phyloP scores from a whole-genome alignment of 805 yeast species.

The Kregervanrija pseudodelftensis region DNA sequence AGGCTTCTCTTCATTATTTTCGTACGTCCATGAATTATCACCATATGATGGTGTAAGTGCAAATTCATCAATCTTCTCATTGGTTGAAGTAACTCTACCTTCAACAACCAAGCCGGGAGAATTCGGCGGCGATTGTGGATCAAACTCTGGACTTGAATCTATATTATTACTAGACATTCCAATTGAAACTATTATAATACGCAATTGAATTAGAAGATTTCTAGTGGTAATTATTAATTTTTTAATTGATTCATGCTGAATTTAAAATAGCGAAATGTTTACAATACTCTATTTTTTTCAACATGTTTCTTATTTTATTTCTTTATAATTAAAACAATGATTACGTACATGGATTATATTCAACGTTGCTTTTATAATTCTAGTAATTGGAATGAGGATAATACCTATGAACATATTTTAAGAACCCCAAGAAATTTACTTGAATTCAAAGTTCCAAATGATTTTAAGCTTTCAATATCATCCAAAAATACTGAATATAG shows the following conservation, averaged over 20 bases:
- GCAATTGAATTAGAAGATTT: no score
- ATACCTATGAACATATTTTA: slow-evolving; percentile 66
- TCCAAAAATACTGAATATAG: slow-evolving; percentile 63
- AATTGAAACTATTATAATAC: no score
- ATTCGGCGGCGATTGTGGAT: slow-evolving; percentile 21
- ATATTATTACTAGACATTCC: no score
- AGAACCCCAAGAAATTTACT: slow-evolving; percentile 65
- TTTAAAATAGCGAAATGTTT: no score
- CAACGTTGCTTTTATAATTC: slow-evolving; percentile 61
- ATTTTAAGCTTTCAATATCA: slow-evolving; percentile 57
- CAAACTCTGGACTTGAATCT: slow-evolving; percentile 1
- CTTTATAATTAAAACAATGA: slow-evolving; percentile 37
- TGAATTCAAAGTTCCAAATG: slow-evolving; percentile 67
- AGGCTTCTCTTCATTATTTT: no score
- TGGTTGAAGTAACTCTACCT: slow-evolving; percentile 9
- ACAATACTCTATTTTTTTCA: neutral
- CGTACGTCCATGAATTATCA: no score
- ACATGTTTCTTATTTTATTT: neutral
- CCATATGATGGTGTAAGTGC: slow-evolving; percentile 13
- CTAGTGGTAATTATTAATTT: no score
- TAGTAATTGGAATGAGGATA: slow-evolving; percentile 75
- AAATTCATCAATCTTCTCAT: slow-evolving; percentile 24
- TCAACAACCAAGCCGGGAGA: slow-evolving; percentile 24
- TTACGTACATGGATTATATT: slow-evolving; percentile 81
- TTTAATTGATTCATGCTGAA: no score